A percentile compares a stretch with the other conserved stretches of the same genome.
Evolutionary conservation across 148 eudicot species (phyloP).

Genomic region (Rhododendron henanense): DNA sequence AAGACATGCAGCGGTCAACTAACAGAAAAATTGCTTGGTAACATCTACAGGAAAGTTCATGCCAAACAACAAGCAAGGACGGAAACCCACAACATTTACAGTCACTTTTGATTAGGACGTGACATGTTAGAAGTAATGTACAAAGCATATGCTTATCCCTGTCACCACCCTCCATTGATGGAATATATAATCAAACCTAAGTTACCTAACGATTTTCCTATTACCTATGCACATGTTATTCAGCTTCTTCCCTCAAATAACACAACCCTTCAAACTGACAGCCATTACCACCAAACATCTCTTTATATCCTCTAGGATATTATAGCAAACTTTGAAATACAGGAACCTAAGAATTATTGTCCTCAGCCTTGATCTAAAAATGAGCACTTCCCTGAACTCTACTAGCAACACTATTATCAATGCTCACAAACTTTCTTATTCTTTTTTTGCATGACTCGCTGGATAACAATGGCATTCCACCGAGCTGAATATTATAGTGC

Average conservation of each 20-base stretch:
- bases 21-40: background rate
- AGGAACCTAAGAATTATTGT: too few species aligned
- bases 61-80: background rate
- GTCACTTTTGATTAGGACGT: background rate
- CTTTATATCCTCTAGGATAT: background rate
- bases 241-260: background rate
- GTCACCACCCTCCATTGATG: background rate
- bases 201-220: background rate
- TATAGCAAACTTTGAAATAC: too few species aligned
- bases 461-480: background rate
- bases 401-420: background rate
- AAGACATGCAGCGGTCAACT: background rate
- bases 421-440: background rate
- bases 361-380: background rate
- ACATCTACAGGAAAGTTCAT: background rate
- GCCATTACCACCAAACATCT: background rate
- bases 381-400: background rate
- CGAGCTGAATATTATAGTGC: background rate
- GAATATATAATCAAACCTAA: background rate
- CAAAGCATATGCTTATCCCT: background rate
- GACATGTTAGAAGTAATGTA: background rate
- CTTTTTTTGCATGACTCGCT: background rate
- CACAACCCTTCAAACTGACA: background rate
- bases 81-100: background rate
- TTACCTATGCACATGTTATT: background rate